These are phyloP conservation scores for Erodium trifolium DNA, from an alignment of 441 rosid genomes.

Conservation along the genomic window DNA sequence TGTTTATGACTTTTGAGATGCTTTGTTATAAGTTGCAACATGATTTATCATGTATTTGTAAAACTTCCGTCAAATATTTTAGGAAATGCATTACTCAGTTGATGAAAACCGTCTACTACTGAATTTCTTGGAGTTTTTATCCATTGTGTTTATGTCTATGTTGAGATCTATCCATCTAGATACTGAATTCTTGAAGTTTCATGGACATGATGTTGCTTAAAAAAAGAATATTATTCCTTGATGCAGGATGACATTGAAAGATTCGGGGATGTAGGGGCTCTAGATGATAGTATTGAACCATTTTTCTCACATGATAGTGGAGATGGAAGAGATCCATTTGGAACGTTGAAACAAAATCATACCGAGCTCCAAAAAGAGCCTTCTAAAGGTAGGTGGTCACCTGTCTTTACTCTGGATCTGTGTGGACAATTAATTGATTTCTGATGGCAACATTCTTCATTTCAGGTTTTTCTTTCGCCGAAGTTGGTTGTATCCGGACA, in stretches of 20 bases:
- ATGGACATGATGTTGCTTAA: slow-evolving; percentile 10
- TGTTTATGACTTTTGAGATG: neutral
- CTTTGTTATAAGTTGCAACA: neutral
- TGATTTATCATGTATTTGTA: neutral
- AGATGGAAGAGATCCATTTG: slow-evolving; percentile 40
- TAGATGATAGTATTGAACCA: slow-evolving; percentile 54
- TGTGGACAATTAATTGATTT: neutral
- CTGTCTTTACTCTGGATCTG: slow-evolving; percentile 6
- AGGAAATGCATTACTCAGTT: neutral
- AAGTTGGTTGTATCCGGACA: slow-evolving; percentile 49
- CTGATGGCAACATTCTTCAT: slow-evolving; percentile 8
- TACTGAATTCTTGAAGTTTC: too few relatives aligned
- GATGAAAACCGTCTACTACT: too few relatives aligned
- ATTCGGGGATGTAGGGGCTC: slow-evolving; percentile 41
- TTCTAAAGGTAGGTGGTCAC: slow-evolving; percentile 34
- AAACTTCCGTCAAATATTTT: neutral
- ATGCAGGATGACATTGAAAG: slow-evolving; percentile 60
- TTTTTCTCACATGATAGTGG: slow-evolving; percentile 42
- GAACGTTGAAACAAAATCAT: slow-evolving; percentile 38
- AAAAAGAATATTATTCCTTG: slow-evolving; percentile 15
- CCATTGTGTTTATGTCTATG: too few relatives aligned
- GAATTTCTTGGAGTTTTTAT: too few relatives aligned
- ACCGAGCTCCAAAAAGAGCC: slow-evolving; percentile 38
- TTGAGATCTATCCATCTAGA: too few relatives aligned
- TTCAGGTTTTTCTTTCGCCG: slow-evolving; percentile 56